Base-by-base conservation (phyloP, 208 protist species). In the Leptomonas seymouri region DNA sequence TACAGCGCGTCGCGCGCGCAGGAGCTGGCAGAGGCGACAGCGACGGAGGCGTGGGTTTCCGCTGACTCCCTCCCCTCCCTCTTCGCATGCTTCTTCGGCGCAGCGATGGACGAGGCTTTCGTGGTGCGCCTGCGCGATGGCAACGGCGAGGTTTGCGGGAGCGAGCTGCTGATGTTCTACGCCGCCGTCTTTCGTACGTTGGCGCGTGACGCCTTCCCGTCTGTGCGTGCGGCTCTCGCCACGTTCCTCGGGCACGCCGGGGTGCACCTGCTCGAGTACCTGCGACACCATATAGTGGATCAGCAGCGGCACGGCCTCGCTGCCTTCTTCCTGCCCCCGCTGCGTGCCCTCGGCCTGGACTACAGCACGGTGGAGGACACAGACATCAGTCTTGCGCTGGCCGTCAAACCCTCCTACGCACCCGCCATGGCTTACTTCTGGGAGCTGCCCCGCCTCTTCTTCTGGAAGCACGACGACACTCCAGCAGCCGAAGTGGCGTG, bases 321-420 rank as follows among this genome's bases (percentile, higher is more conserved):
- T 27, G 81, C 84, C 25, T 89, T 93, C 61, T 88, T 90, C 45
- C 66, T 90, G 5, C 88, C 88, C 0, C 76, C 80, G 18, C 66
- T 93, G 23, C 85, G 88, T 9, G 88, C 88, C n/a, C 84, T 91
- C 50, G 88, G 82, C 1, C 70, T 93, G 4, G 88, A 93, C 69
- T 72, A 81, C 50, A 65, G 73, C 54, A 85, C 74, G n/a, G 68
- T 63, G 11, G 70, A 68, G 15, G 70, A 81, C 25, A 63, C 68
- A 28, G 28, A 69, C 16, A 53, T 69, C 41, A 67, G 76, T 45
- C 54, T 88, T 18, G 74, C 74, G n/a, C 56, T 84, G 55, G 62
- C 76, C 44, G 48, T 56, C 6, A 50, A 56, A n/a, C 41, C 60
- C 41, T 71, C 83, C 25, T 51, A 50, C 44, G 67, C 73, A 25